Percentiles rank a stretch among this genome's conserved stretches.
Conservation (phyloP, 2,329 filamentous ascomycete species). For the Nigrospora osmanthi region DNA sequence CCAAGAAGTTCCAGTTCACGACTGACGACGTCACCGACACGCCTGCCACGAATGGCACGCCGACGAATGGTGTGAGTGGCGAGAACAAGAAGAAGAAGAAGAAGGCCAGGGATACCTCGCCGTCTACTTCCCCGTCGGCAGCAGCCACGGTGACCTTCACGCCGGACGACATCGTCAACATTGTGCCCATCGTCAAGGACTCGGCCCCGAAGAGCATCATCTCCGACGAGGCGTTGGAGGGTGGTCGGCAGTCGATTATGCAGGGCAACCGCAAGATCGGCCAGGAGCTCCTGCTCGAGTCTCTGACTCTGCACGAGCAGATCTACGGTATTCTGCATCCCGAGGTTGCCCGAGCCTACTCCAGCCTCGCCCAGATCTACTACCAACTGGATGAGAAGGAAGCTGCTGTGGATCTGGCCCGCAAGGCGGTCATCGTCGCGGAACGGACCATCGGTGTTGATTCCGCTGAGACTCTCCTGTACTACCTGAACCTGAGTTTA, state of each 20-base stretch:
- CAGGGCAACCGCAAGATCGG: conserved; percentile 94
- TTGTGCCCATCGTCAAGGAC: conserved; percentile 93
- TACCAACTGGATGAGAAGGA: conserved; percentile 98
- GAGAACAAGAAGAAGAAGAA: conserved; percentile 52
- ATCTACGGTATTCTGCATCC: conserved; percentile 97
- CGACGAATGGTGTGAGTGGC: conserved; percentile 29
- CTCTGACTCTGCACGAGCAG: conserved; percentile 91
- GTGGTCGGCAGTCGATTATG: conserved; percentile 89
- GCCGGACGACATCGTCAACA: conserved; percentile 80
- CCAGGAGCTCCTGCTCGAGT: conserved; percentile 92
- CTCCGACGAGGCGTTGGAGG: conserved; percentile 92
- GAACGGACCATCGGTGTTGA: conserved; percentile 92
- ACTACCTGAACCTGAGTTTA: conserved; percentile 90
- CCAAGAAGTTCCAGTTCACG: conserved; percentile 67
- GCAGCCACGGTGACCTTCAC: conserved; percentile 57
- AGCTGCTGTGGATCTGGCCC: conserved; percentile 86
- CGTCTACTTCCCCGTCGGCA: conserved; percentile 25
- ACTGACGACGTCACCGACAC: conserved; percentile 17
- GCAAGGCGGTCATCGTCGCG: conserved; percentile 92
- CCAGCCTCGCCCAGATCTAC: conserved; percentile 90
- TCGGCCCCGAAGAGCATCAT: conserved; percentile 83
- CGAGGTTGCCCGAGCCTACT: conserved; percentile 92
- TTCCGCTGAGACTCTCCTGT: conserved; percentile 85
- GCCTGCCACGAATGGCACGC: conserved; percentile 16
- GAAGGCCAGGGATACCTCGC: conserved; percentile 49